Evolutionary conservation across 148 eudicot species (phyloP).

Genomic region (Simmondsia chinensis): DNA sequence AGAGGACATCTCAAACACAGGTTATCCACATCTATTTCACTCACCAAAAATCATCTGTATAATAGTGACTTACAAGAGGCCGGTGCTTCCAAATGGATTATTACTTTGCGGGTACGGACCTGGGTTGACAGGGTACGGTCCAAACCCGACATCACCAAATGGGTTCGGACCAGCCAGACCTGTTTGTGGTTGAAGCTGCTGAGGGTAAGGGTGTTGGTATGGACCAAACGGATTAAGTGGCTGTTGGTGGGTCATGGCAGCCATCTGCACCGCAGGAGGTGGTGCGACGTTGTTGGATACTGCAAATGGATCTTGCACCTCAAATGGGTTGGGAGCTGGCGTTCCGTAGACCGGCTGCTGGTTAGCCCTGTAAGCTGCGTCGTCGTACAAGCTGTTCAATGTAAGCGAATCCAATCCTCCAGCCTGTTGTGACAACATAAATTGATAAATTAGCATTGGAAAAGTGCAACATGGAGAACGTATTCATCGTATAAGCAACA

Average conservation of each 20-base stretch:
- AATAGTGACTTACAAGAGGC: slow-evolving; percentile 28
- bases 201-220: slow-evolving; percentile 52
- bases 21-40: too few relatives aligned
- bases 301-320: slow-evolving; percentile 72
- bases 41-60: too few relatives aligned
- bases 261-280: slow-evolving; percentile 67
- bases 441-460: not conserved
- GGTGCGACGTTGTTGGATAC: slow-evolving; percentile 47
- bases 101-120: slow-evolving; percentile 20
- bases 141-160: slow-evolving; percentile 26
- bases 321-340: slow-evolving; percentile 88
- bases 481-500: too few relatives aligned
- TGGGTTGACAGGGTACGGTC: slow-evolving; percentile 18
- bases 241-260: slow-evolving; percentile 40
- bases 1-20: too few relatives aligned
- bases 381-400: slow-evolving; percentile 74
- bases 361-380: slow-evolving; percentile 69
- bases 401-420: slow-evolving; percentile 95
- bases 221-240: slow-evolving; percentile 61
- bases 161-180: slow-evolving; percentile 26
- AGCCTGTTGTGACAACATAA: slow-evolving; percentile 33
- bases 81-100: slow-evolving; percentile 37
- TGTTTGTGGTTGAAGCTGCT: slow-evolving; percentile 35
- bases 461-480: not conserved
- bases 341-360: slow-evolving; percentile 72